Evolutionary conservation across 306 rosid genomes (phyloP).

Genomic region (Castanea mollissima): DNA sequence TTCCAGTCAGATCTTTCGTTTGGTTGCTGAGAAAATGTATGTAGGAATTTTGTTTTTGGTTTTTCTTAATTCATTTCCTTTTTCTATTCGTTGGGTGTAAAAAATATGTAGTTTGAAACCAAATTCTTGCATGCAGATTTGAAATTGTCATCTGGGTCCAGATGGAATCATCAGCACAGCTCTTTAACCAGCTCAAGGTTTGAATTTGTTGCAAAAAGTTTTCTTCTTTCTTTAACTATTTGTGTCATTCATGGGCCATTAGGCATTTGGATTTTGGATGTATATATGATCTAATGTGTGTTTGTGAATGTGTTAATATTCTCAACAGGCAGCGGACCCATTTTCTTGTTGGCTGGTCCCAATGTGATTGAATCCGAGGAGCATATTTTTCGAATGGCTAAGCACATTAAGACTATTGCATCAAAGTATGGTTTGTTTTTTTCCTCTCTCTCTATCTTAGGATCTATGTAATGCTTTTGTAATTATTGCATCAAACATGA

Average conservation of each 20-base stretch:
- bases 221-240: neutral
- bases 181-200: slow-evolving; percentile 53
- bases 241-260: neutral
- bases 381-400: slow-evolving; percentile 78
- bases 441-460: neutral
- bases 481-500: neutral
- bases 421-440: slow-evolving; percentile 47
- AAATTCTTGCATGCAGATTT: neutral
- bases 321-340: slow-evolving; percentile 68
- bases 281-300: neutral
- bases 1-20: too few species aligned
- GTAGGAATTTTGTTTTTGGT: too few species aligned
- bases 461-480: neutral
- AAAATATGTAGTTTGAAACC: too few species aligned
- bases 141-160: neutral
- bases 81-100: too few species aligned
- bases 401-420: slow-evolving; percentile 59
- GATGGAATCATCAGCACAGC: slow-evolving; percentile 40
- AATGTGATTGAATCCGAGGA: slow-evolving; percentile 97
- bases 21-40: too few species aligned
- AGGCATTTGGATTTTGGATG: slow-evolving; percentile 9
- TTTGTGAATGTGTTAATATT: slow-evolving; percentile 22
- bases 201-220: neutral
- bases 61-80: too few species aligned
- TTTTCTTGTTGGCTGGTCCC: slow-evolving; percentile 92